These are phyloP conservation scores for Malassezia equina DNA, from an alignment of 1,284 basidiomycete genomes.

Conservation along the genomic window DNA sequence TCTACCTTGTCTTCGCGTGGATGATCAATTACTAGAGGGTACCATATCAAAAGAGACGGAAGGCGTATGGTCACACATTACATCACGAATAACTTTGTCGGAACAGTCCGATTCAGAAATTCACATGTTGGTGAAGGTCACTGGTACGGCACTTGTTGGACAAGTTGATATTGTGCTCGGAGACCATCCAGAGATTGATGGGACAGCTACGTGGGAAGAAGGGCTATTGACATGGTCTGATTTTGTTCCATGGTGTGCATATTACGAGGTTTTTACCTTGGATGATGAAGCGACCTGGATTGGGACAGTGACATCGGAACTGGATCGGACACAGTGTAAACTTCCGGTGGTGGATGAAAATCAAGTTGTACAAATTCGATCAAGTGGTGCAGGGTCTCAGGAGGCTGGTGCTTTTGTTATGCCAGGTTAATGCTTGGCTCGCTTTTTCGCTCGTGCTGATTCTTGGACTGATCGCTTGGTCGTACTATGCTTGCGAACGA, in stretches of 20 bases:
- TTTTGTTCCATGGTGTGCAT: constrained; percentile 9
- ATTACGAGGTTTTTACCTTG: constrained; percentile 14
- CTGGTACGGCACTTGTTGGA: not conserved
- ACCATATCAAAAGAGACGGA: not conserved
- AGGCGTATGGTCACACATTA: not conserved
- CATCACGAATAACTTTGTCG: not conserved
- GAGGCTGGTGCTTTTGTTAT: not conserved
- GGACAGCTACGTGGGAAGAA: not conserved
- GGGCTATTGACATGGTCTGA: constrained; percentile 14
- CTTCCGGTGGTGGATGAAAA: not conserved
- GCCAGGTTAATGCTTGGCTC: not conserved
- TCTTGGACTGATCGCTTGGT: not conserved
- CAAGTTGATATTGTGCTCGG: not conserved
- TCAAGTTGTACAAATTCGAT: constrained; percentile 1
- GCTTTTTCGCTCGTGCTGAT: not conserved
- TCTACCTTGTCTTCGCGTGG: not conserved
- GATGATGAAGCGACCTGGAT: constrained; percentile 4
- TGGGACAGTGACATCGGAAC: constrained; percentile 4
- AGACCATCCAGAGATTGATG: not conserved
- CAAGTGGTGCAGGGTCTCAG: not conserved
- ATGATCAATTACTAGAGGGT: not conserved
- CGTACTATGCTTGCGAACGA: constrained; percentile 11
- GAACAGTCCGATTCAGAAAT: not conserved
- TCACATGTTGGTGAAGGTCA: not conserved
- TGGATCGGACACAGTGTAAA: not conserved